These are phyloP conservation scores for Sugiyamaella marilandica DNA, from an alignment of 805 yeast species.

Conservation along the genomic window DNA sequence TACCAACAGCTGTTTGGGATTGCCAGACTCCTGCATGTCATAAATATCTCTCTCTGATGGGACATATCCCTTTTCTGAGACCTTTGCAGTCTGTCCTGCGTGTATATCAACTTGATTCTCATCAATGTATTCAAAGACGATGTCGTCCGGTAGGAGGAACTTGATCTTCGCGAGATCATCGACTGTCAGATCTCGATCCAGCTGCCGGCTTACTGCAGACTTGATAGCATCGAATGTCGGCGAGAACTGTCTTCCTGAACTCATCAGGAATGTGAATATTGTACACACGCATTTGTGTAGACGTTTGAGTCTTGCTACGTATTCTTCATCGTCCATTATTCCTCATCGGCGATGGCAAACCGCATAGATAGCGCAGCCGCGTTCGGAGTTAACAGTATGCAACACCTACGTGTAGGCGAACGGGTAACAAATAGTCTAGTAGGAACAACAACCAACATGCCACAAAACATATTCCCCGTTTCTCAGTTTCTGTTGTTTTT, in stretches of 20 bases:
- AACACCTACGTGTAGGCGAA: too few species aligned
- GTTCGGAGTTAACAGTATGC: too few species aligned
- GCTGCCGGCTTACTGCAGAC: slow-evolving; percentile 39
- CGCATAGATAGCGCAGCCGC: not conserved
- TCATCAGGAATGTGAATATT: slow-evolving; percentile 54
- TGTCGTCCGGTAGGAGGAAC: slow-evolving; percentile 61
- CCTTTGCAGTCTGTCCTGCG: slow-evolving; percentile 6
- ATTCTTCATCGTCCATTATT: slow-evolving; percentile 1
- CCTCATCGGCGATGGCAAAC: not conserved
- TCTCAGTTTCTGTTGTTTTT: too few species aligned
- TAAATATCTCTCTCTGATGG: slow-evolving; percentile 48
- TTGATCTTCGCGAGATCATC: slow-evolving; percentile 63
- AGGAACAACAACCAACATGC: too few species aligned
- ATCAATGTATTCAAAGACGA: slow-evolving; percentile 71
- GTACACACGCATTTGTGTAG: slow-evolving; percentile 33
- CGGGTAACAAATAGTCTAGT: too few species aligned
- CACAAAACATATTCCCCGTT: too few species aligned
- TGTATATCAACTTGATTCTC: slow-evolving; percentile 52
- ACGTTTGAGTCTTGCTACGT: slow-evolving; percentile 2
- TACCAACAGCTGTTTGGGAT: slow-evolving; percentile 51
- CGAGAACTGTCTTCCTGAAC: slow-evolving; percentile 52
- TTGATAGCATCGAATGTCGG: slow-evolving; percentile 53
- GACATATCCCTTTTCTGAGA: slow-evolving; percentile 8
- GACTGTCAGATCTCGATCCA: slow-evolving; percentile 33
- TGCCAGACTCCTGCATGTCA: slow-evolving; percentile 34